Evolutionary conservation across 805 yeast species (phyloP).

Genomic region (Saccharomycopsis olivae): DNA sequence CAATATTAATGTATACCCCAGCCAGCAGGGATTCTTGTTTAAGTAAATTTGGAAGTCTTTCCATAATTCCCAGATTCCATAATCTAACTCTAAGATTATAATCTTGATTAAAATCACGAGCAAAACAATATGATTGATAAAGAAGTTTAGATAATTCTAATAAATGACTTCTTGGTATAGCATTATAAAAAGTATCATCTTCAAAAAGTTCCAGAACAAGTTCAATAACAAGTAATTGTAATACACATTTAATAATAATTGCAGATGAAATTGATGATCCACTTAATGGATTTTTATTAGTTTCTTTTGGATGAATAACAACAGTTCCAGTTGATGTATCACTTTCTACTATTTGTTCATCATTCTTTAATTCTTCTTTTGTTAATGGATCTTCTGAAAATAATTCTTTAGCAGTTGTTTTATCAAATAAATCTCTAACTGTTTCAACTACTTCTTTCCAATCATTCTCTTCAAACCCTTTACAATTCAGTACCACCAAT

Average conservation of each 20-base stretch:
- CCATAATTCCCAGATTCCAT: slow-evolving; percentile 88
- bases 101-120: slow-evolving; percentile 80
- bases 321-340: slow-evolving; percentile 13
- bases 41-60: slow-evolving; percentile 80
- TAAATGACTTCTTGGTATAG: slow-evolving; percentile 58
- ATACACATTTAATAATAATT: slow-evolving; percentile 84
- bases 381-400: slow-evolving; percentile 46
- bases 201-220: slow-evolving; percentile 73
- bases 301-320: neutral
- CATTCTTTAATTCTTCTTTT: slow-evolving; percentile 7
- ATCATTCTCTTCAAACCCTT: slow-evolving; percentile 50
- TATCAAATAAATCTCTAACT: slow-evolving; percentile 58
- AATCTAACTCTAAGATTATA: slow-evolving; percentile 78
- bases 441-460: slow-evolving; percentile 67
- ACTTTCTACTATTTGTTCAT: neutral
- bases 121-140: slow-evolving; percentile 65
- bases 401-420: slow-evolving; percentile 80
- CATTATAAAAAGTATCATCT: slow-evolving; percentile 52
- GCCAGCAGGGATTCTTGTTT: slow-evolving; percentile 89
- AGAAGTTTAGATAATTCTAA: slow-evolving; percentile 49
- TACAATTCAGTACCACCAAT: slow-evolving; percentile 64
- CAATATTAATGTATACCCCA: slow-evolving; percentile 71
- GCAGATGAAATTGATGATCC: slow-evolving; percentile 32
- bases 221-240: slow-evolving; percentile 84
- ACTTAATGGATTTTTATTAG: neutral